These are phyloP conservation scores for Pythium coloratum DNA, from an alignment of 352 stramenopile genomes.

Conservation along the genomic window DNA sequence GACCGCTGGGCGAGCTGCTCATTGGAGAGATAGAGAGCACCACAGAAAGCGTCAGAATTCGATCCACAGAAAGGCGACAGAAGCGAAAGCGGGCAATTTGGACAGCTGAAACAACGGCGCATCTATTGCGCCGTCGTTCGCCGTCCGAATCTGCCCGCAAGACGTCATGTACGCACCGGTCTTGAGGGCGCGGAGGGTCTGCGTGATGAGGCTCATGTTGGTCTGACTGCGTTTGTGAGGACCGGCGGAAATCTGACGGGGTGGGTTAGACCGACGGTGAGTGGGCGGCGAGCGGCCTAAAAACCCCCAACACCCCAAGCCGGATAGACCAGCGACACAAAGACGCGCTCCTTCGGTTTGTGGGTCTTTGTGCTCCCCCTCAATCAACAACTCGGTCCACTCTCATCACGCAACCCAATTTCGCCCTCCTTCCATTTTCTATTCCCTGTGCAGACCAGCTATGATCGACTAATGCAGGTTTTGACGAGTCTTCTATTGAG, in stretches of 20 bases:
- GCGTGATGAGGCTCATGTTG: slow-evolving; percentile 79
- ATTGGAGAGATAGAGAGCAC: not conserved
- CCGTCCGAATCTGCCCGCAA: not conserved
- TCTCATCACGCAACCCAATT: slow-evolving; percentile 3
- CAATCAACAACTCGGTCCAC: slow-evolving; percentile 4
- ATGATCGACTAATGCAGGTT: not conserved
- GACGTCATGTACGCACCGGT: slow-evolving; percentile 45
- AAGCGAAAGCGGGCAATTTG: not conserved
- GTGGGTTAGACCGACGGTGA: slow-evolving; percentile 20
- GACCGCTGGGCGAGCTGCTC: slow-evolving; percentile 50
- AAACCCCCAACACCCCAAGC: not conserved
- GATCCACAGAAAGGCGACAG: not conserved
- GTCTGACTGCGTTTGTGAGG: slow-evolving; percentile 24
- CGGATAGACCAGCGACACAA: slow-evolving; percentile 30
- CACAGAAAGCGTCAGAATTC: slow-evolving; percentile 18
- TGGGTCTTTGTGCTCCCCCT: slow-evolving; percentile 3
- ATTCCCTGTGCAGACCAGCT: slow-evolving; percentile 1
- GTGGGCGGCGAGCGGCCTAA: slow-evolving; percentile 13
- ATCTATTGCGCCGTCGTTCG: not conserved
- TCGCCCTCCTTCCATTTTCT: not conserved
- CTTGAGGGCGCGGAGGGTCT: slow-evolving; percentile 80
- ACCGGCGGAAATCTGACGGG: slow-evolving; percentile 42
- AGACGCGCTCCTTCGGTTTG: slow-evolving; percentile 21
- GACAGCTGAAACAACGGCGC: not conserved
- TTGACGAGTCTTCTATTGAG: slow-evolving; percentile 13